Conservation (phyloP, 2,329 filamentous ascomycete genomes). For the Fulvia fulva region DNA sequence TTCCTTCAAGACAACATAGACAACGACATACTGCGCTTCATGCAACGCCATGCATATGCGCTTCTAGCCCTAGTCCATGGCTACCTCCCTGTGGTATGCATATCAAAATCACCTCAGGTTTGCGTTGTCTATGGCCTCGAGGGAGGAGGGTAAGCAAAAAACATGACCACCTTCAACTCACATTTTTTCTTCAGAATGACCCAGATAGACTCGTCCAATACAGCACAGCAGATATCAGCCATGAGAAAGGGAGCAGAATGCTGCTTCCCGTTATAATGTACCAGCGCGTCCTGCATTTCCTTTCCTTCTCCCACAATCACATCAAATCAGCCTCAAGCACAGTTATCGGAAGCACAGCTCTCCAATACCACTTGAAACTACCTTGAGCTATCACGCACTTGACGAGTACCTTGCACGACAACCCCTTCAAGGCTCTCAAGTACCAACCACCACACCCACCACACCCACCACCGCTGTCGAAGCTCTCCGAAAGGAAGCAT, state of each 20-base stretch:
- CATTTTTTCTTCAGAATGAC: too few species aligned
- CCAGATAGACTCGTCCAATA: too few species aligned
- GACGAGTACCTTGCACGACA: background rate
- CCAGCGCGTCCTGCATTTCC: background rate
- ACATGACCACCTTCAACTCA: background rate
- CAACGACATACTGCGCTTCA: background rate
- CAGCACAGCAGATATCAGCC: too few species aligned
- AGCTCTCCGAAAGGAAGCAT: background rate
- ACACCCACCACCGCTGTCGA: background rate
- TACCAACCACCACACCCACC: background rate
- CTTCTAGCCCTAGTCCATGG: background rate
- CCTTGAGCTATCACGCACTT: background rate
- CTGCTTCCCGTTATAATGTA: background rate
- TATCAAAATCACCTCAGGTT: background rate
- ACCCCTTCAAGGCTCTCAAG: background rate
- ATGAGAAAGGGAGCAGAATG: too few species aligned
- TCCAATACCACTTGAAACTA: background rate
- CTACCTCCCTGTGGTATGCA: background rate
- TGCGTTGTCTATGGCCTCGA: background rate
- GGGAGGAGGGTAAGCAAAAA: background rate
- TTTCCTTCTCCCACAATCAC: background rate
- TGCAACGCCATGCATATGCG: background rate
- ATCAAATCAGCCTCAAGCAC: background rate
- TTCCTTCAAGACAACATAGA: background rate
- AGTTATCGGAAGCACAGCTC: background rate